Base-by-base conservation (phyloP, 2,329 filamentous ascomycete genomes). In the Zasmidium citrigriseum region DNA sequence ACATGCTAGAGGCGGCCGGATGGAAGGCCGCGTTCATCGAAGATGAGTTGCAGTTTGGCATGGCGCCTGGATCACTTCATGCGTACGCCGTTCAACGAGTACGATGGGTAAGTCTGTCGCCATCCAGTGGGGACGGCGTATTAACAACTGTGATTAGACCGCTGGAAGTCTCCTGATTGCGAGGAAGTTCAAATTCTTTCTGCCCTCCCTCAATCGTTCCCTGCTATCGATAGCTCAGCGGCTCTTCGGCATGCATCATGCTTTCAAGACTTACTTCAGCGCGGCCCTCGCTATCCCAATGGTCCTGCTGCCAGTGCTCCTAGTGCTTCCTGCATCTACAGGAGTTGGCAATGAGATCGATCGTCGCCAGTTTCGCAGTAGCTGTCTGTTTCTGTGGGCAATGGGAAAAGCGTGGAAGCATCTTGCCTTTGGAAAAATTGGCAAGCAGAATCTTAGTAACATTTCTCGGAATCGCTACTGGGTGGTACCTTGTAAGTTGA, bases 21-120 rank as follows among this genome's bases (percentile, higher is more conserved):
- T 88, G 85, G 85, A 82, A 81, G 66, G 86, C 84, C 1, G 83
- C 82, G 0, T 87, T 82, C 64, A 72, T 86, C 25, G 82, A 84
- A 62, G 85, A 87, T 64, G 77, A 80, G 3, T 75, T 87, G 2
- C 85, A 87, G 68, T 87, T 79, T 46, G 85, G 85, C 38, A 82
- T 80, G 1, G 82, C 86, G 1, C 81, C 84, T 3, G 83, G 84
- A 51, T 82, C 85, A 46, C 83, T 78, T 41, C 77, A 77, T 20
- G 78, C 79, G 18, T 82, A 85, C 65, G 66, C 85, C 7, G 84
- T 84, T 73, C 83, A 86, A 73, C 78, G 82, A 20, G 83, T 80
- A 0, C 77, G 82, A 45, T 85, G 82, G 83, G 61, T 56, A 52
- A 83, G 62, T 59, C 16, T 3, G 11, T n/a, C n/a, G n/a, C n/a